phyloP scores from a whole-genome alignment of 225 moss, liverwort and hornwort genomes.

The Polytrichum formosum region DNA sequence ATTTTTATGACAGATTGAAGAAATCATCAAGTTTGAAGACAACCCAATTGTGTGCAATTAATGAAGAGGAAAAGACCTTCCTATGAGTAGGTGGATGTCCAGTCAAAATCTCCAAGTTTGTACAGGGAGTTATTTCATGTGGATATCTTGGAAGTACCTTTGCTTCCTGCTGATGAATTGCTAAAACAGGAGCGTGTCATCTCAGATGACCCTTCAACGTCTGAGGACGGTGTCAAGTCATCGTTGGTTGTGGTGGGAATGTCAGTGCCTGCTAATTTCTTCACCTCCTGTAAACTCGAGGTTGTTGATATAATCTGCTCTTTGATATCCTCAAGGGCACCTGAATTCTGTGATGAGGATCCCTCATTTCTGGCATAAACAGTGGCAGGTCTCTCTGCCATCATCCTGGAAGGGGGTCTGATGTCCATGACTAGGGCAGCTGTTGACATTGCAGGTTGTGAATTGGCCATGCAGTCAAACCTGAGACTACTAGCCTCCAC shows the following conservation, averaged over 20 bases:
- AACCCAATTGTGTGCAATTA: neutral
- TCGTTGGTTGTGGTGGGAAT: constrained; percentile 5
- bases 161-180: neutral
- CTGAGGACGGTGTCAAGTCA: constrained; percentile 2
- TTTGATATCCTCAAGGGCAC: constrained; percentile 2
- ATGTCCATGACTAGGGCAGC: constrained; percentile 1
- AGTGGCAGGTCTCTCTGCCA: constrained; percentile 1
- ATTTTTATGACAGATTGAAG: neutral
- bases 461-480: neutral
- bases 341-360: neutral
- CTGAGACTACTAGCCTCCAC: neutral
- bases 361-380: neutral
- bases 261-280: neutral
- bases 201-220: constrained; percentile 11
- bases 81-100: neutral
- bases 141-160: constrained; percentile 2
- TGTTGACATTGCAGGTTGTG: neutral
- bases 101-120: no score
- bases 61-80: neutral
- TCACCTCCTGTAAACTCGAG: neutral
- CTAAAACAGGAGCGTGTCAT: constrained; percentile 5
- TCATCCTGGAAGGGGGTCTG: constrained; percentile 5
- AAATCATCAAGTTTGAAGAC: neutral
- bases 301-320: neutral
- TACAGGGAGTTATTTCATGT: no score